phyloP scores from a whole-genome alignment of 208 protist genomes.

The Acanthamoeba triangularis region DNA sequence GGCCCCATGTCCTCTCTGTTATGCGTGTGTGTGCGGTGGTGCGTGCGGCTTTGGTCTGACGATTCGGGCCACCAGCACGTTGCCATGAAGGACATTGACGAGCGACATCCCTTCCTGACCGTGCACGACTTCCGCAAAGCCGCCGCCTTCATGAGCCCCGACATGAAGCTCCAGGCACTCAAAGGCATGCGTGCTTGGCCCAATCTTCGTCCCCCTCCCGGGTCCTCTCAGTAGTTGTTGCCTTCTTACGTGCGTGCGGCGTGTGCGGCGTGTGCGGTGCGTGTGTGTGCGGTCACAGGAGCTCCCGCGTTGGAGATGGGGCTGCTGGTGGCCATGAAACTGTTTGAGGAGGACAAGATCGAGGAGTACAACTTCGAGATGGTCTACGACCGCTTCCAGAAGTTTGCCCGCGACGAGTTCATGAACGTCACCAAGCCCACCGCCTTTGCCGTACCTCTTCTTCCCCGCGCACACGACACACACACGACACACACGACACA shows the following conservation, averaged over 20 bases:
- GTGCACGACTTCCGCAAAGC: neutral
- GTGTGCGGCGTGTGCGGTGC: no score
- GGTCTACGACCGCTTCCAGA: constrained; percentile 1
- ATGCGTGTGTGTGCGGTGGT: no score
- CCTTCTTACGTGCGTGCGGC: no score
- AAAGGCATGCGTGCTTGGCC: neutral
- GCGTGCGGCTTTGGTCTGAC: no score
- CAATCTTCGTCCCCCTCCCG: neutral
- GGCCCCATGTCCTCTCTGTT: no score
- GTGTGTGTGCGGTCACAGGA: neutral
- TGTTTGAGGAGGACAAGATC: neutral
- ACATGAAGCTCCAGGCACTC: neutral
- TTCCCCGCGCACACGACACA: neutral
- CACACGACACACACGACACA: no score
- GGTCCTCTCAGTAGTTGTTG: neutral
- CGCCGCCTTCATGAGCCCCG: neutral
- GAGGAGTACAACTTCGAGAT: constrained; percentile 22
- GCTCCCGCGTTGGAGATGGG: neutral
- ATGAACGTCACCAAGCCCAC: neutral
- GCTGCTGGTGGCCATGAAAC: neutral
- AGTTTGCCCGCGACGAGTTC: constrained; percentile 16
- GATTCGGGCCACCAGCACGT: neutral
- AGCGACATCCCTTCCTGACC: neutral
- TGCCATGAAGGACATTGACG: neutral
- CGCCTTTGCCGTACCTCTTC: neutral